Percentiles rank a stretch among this genome's conserved stretches.
These are phyloP conservation scores for Lobulomyces angularis DNA, from an alignment of 192 early-diverging fungal genomes.

Conservation along the genomic window DNA sequence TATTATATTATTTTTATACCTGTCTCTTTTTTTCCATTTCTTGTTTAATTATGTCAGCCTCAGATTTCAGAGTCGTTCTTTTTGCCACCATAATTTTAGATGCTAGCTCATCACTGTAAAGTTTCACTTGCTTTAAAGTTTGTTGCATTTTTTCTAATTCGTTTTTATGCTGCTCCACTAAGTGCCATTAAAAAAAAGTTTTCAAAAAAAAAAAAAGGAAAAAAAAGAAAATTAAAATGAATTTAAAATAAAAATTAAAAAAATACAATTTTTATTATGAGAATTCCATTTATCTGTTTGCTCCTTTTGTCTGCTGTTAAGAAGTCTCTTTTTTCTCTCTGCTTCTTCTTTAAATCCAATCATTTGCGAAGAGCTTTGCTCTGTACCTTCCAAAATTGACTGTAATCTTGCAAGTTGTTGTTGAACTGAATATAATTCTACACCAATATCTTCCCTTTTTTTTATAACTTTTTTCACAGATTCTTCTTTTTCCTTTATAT, in stretches of 20 bases:
- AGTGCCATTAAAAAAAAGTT: slow-evolving; percentile 1
- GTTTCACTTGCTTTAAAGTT: slow-evolving; percentile 46
- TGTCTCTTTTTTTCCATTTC: slow-evolving; percentile 50
- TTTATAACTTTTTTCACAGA: slow-evolving; percentile 22
- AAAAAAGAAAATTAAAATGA: neutral
- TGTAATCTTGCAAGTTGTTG: slow-evolving; percentile 45
- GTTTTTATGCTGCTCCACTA: slow-evolving; percentile 41
- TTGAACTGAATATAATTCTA: slow-evolving; percentile 41
- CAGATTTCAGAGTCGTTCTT: slow-evolving; percentile 46
- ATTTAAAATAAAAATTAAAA: neutral
- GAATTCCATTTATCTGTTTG: slow-evolving; percentile 24
- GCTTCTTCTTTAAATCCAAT: slow-evolving; percentile 34
- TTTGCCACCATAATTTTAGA: slow-evolving; percentile 42
- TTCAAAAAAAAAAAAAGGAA: slow-evolving; percentile 1
- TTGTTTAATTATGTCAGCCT: slow-evolving; percentile 45
- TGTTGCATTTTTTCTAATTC: slow-evolving; percentile 46
- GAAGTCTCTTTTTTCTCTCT: slow-evolving; percentile 25
- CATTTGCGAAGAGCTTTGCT: slow-evolving; percentile 34
- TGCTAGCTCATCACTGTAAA: slow-evolving; percentile 45
- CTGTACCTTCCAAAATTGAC: slow-evolving; percentile 31
- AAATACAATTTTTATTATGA: slow-evolving; percentile 28
- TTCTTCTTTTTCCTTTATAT: slow-evolving; percentile 46
- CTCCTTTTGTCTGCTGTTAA: slow-evolving; percentile 27
- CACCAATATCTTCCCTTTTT: slow-evolving; percentile 39
- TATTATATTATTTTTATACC: slow-evolving; percentile 9